A percentile compares a stretch with the other conserved stretches of the same genome.
phyloP scores from a whole-genome alignment of 257 asterid species.

The Cynanchum wilfordii region DNA sequence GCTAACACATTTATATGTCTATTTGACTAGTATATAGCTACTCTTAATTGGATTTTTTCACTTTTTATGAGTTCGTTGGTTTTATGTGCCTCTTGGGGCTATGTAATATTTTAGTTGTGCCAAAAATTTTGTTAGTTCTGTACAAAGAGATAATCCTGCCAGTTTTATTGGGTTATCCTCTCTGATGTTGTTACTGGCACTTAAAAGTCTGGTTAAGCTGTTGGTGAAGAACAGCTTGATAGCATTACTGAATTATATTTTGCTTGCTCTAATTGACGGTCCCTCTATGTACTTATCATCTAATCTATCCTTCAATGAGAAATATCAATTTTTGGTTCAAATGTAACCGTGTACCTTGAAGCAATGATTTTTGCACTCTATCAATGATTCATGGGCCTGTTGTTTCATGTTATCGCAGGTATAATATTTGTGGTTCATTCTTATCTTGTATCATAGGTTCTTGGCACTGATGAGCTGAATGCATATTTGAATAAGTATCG shows the following conservation, averaged over 20 bases:
- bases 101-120: neutral
- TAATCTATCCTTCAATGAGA: neutral
- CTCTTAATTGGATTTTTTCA: neutral
- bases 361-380: neutral
- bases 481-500: conserved; percentile 35
- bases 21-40: neutral
- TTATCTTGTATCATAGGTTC: conserved; percentile 24
- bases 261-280: neutral
- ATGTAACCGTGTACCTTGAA: neutral
- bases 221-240: neutral
- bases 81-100: neutral
- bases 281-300: neutral
- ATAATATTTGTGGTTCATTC: neutral
- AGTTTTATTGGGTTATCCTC: neutral
- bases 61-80: neutral
- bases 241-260: neutral
- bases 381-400: neutral
- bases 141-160: neutral
- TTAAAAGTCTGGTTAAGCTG: neutral
- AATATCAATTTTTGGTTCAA: neutral
- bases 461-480: conserved; percentile 40
- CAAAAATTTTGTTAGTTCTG: neutral
- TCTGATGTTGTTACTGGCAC: neutral
- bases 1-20: neutral
- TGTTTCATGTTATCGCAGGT: neutral